Percentiles rank a stretch among this genome's conserved stretches.
Conservation (phyloP, 495 filamentous ascomycete genomes). For the Hypoxylon perforatum region DNA sequence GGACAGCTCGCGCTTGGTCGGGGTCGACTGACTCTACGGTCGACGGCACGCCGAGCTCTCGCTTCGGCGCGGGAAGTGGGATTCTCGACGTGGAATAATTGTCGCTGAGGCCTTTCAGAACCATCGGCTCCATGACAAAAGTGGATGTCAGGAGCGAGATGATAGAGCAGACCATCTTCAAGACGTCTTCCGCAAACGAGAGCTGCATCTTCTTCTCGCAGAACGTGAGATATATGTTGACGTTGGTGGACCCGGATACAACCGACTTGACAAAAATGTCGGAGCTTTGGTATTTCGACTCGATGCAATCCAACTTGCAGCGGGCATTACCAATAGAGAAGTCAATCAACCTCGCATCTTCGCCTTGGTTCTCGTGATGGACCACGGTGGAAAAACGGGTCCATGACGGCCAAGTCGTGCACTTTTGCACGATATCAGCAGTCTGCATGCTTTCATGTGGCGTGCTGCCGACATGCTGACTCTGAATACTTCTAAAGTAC, state of each 20-base stretch:
- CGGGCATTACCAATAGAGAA: slow-evolving; percentile 54
- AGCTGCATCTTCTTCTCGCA: slow-evolving; percentile 52
- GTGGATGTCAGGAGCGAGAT: slow-evolving; percentile 54
- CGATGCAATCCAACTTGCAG: slow-evolving; percentile 53
- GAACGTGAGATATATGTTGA: slow-evolving; percentile 56
- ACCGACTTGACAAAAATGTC: slow-evolving; percentile 56
- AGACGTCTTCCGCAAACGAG: slow-evolving; percentile 53
- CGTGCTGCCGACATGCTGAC: slow-evolving; percentile 52
- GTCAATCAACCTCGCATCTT: slow-evolving; percentile 32
- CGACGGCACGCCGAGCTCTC: slow-evolving; percentile 24
- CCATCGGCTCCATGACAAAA: slow-evolving; percentile 54
- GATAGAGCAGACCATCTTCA: slow-evolving; percentile 55
- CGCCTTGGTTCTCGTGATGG: slow-evolving; percentile 52
- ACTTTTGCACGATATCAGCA: slow-evolving; percentile 57
- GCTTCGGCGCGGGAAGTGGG: slow-evolving; percentile 46
- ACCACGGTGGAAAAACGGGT: slow-evolving; percentile 59
- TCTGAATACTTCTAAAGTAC: slow-evolving; percentile 54
- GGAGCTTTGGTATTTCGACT: slow-evolving; percentile 52
- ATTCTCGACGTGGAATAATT: slow-evolving; percentile 48
- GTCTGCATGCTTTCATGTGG: slow-evolving; percentile 57
- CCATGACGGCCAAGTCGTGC: slow-evolving; percentile 62
- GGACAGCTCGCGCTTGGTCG: slow-evolving; percentile 45
- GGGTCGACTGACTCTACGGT: slow-evolving; percentile 33
- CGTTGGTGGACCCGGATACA: slow-evolving; percentile 42
- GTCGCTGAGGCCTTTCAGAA: slow-evolving; percentile 51